Percentiles rank a stretch among this genome's conserved stretches.
Conservation (phyloP, 2,329 filamentous ascomycete genomes). For the Colletotrichum sp. region DNA sequence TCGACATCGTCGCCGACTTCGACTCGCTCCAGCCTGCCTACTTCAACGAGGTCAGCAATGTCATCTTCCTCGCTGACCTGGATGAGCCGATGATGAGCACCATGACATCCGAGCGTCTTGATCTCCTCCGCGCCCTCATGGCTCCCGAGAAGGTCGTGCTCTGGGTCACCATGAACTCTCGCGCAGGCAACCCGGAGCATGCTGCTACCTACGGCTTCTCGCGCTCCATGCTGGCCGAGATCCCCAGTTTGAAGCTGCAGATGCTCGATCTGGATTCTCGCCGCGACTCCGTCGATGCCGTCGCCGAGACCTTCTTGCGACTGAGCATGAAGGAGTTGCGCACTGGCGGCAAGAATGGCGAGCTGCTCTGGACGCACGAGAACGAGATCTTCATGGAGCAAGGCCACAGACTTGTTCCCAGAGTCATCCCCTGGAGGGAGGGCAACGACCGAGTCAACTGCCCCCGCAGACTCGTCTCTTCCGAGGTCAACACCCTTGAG, state of each 20-base stretch:
- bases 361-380: slow-evolving; percentile 17
- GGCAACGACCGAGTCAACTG: slow-evolving; percentile 45
- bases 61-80: slow-evolving; percentile 19
- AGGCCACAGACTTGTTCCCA: slow-evolving; percentile 38
- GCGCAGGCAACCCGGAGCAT: slow-evolving; percentile 23
- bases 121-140: slow-evolving; percentile 23
- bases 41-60: slow-evolving; percentile 19
- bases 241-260: slow-evolving; percentile 20
- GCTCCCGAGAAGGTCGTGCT: slow-evolving; percentile 22
- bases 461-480: slow-evolving; percentile 37
- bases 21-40: slow-evolving; percentile 25
- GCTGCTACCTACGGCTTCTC: slow-evolving; percentile 22
- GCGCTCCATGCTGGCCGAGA: slow-evolving; percentile 19
- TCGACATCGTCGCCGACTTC: slow-evolving; percentile 26
- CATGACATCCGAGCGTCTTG: slow-evolving; percentile 33
- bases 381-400: slow-evolving; percentile 37
- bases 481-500: slow-evolving; percentile 36
- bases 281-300: not conserved
- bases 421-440: slow-evolving; percentile 41
- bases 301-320: slow-evolving; percentile 16
- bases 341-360: not conserved
- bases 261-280: slow-evolving; percentile 22
- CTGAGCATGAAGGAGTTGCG: slow-evolving; percentile 3
- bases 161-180: slow-evolving; percentile 28
- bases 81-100: slow-evolving; percentile 33